Evolutionary conservation across 2,329 filamentous ascomycete species (phyloP).

Genomic region (Plenodomus lindquistii): DNA sequence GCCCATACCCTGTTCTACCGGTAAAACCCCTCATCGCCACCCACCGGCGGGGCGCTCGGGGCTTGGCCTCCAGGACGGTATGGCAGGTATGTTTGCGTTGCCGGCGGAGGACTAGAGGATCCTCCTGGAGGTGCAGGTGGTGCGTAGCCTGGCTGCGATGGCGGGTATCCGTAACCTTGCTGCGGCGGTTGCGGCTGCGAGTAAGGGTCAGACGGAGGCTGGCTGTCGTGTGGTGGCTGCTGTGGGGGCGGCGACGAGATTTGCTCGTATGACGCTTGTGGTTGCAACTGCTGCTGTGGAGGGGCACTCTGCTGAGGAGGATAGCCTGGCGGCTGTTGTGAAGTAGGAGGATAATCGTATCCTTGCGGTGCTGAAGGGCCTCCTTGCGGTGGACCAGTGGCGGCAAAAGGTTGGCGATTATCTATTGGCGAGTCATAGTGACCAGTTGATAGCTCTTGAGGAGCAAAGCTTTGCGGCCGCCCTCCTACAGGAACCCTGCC

Average conservation of each 20-base stretch:
- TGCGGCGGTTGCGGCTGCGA: slow-evolving; percentile 29
- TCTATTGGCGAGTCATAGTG: slow-evolving; percentile 54
- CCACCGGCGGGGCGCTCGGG: slow-evolving; percentile 33
- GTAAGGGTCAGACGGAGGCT: slow-evolving; percentile 35
- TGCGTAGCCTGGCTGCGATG: slow-evolving; percentile 37
- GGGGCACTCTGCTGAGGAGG: slow-evolving; percentile 28
- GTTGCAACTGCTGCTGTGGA: slow-evolving; percentile 16
- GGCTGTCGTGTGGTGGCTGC: slow-evolving; percentile 22
- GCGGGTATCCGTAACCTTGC: slow-evolving; percentile 35
- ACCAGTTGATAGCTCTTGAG: slow-evolving; percentile 53
- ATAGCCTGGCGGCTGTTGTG: slow-evolving; percentile 24
- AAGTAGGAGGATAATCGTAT: slow-evolving; percentile 29
- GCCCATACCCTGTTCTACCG: slow-evolving; percentile 14
- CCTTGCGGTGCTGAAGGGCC: slow-evolving; percentile 33
- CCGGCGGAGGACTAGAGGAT: slow-evolving; percentile 28
- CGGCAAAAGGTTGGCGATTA: slow-evolving; percentile 46
- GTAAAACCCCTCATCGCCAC: slow-evolving; percentile 40
- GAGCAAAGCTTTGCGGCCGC: slow-evolving; percentile 45
- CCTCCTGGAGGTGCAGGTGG: slow-evolving; percentile 36
- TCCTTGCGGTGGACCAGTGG: slow-evolving; percentile 25
- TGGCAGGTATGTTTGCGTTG: slow-evolving; percentile 31
- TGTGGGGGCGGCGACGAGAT: slow-evolving; percentile 32
- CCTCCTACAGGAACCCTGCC: slow-evolving; percentile 34
- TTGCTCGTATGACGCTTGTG: slow-evolving; percentile 33
- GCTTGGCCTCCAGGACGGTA: slow-evolving; percentile 41